Base-by-base conservation (phyloP, 2,329 filamentous ascomycete species). In the Cercospora sp. region DNA sequence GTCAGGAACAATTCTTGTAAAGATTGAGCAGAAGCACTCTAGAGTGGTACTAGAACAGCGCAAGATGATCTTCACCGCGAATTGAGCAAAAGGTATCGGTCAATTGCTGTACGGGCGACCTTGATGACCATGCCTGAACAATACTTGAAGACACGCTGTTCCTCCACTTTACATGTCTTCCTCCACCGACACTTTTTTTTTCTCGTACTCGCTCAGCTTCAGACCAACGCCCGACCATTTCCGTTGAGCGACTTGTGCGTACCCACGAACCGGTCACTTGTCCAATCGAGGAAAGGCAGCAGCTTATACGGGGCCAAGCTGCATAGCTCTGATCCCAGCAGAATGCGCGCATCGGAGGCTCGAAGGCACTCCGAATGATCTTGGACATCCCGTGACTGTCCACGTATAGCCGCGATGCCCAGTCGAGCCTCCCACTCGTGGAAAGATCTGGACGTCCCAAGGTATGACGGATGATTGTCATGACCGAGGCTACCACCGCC, bases 401-500 rank as follows among this genome's bases (percentile, higher is more conserved):
- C 24, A 55, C 49, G 49, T 53, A n/a, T 43, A 28, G 49, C 24
- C 49, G 16, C 49, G 49, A 55, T 55, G 10, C 9, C 21, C 49
- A 24, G 49, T 26, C 10, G 24, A 7, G 49, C 12, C 24, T 62
- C 13, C 40, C 43, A 62, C 43, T 49, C 60, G 40, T 34, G 60
- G 60, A 45, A 18, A 16, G 49, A 59, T 32, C 28, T 21, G 55
- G 28, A 10, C 12, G 55, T 1, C 28, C 32, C 6, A 59, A 24
- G 18, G 28, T 16, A 37, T 21, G 55, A 32, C 55, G 49, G 10
- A 40, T 16, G 61, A 55, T 26, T 37, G 30, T 9, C 61, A 55
- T 45, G 28, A 53, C 45, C 51, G 24, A 64, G 62, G 49, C 51
- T 21, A 9, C 61, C 61, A 58, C 51, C 28, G 28, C 30, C 18